Percentiles rank a stretch among this genome's conserved stretches.
Evolutionary conservation across 2,329 filamentous ascomycete genomes (phyloP).

Genomic region (Aciculosporium take): DNA sequence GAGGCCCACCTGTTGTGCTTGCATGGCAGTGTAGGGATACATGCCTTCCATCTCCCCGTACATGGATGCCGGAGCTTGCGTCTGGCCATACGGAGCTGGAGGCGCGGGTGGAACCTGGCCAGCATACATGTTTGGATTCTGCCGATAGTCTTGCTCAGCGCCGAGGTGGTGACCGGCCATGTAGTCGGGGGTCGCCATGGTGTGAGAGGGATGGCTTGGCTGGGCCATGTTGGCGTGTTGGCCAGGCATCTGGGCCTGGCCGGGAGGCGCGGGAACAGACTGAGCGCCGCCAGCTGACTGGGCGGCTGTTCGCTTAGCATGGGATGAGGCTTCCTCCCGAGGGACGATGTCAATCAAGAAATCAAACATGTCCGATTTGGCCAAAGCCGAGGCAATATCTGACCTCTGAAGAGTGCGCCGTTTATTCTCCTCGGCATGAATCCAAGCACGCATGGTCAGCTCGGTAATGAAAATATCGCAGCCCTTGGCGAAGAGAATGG

Average conservation of each 20-base stretch:
- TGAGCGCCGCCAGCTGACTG: constrained; percentile 30
- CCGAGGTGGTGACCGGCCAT: constrained; percentile 49
- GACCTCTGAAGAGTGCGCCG: constrained; percentile 85
- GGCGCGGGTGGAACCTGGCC: constrained; percentile 64
- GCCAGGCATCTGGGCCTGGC: constrained; percentile 37
- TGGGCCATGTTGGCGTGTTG: constrained; percentile 35
- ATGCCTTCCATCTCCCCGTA: constrained; percentile 72
- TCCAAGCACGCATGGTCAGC: constrained; percentile 98
- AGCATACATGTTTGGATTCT: constrained; percentile 67
- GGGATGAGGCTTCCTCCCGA: constrained; percentile 77
- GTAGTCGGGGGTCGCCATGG: constrained; percentile 48
- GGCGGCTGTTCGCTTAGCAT: constrained; percentile 59
- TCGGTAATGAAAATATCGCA: constrained; percentile 99
- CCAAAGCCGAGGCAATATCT: constrained; percentile 88
- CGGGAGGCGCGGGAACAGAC: constrained; percentile 32
- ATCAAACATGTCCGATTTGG: constrained; percentile 99
- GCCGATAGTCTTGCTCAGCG: constrained; percentile 65
- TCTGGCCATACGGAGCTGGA: constrained; percentile 59
- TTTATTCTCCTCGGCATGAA: constrained; percentile 98
- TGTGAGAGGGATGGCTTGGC: constrained; percentile 41
- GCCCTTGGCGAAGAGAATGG: constrained; percentile 94
- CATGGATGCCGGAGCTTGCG: constrained; percentile 53
- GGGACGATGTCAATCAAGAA: constrained; percentile 98
- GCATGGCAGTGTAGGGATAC: constrained; percentile 71
- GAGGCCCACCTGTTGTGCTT: constrained; percentile 63